These are phyloP conservation scores for Lolium perenne DNA, from an alignment of 176 grass and related monocot genomes.

Conservation along the genomic window DNA sequence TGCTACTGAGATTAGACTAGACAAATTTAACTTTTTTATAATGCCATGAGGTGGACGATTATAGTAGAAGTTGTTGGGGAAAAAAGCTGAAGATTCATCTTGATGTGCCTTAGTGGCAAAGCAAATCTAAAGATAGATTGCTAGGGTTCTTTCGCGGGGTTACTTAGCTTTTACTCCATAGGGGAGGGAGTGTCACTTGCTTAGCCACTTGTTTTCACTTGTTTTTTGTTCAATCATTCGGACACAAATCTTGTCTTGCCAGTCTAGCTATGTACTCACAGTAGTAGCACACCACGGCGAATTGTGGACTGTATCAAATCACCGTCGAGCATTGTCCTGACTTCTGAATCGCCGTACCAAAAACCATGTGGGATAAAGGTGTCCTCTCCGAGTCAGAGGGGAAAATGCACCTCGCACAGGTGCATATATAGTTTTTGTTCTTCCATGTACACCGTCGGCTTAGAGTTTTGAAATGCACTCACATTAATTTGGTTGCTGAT, in stretches of 20 bases:
- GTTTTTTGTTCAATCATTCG: not conserved
- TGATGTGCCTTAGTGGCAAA: constrained; percentile 41
- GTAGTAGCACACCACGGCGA: not conserved
- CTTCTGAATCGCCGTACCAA: too few relatives aligned
- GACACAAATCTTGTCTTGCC: not conserved
- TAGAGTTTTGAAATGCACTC: too few relatives aligned
- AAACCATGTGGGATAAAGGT: too few relatives aligned
- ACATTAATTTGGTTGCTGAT: not conserved
- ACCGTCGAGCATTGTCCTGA: too few relatives aligned
- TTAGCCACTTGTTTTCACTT: not conserved
- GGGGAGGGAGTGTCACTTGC: not conserved
- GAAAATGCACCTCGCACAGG: not conserved
- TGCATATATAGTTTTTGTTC: not conserved
- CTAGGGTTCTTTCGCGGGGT: not conserved
- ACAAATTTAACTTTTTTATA: not conserved
- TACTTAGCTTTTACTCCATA: constrained; percentile 34
- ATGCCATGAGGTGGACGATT: not conserved
- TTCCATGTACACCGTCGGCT: not conserved
- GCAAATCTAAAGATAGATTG: constrained; percentile 19
- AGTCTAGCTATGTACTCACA: not conserved
- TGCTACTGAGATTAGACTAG: not conserved
- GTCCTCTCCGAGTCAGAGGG: not conserved
- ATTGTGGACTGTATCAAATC: too few relatives aligned
- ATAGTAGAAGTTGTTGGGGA: not conserved
- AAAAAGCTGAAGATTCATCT: constrained; percentile 40